phyloP scores from a whole-genome alignment of 2,329 filamentous ascomycete species.

The Phyllosticta ampelicida region DNA sequence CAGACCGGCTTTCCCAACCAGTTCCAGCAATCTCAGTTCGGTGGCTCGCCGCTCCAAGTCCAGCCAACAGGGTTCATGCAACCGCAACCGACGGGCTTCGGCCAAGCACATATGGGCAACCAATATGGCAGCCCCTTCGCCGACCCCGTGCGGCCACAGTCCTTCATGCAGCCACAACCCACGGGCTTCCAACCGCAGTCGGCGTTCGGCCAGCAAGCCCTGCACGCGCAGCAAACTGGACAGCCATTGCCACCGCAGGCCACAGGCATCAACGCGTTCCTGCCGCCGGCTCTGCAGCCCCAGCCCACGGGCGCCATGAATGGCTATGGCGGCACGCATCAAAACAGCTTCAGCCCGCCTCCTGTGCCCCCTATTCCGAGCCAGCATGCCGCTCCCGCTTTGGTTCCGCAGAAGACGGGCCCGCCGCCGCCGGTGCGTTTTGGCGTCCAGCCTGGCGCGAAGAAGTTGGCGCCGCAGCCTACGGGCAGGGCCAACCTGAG shows the following conservation, averaged over 20 bases:
- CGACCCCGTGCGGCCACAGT: slow-evolving; percentile 6
- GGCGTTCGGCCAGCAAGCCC: slow-evolving; percentile 15
- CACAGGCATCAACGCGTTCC: slow-evolving; percentile 42
- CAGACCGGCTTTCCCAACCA: slow-evolving; percentile 15
- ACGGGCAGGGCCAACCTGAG: slow-evolving; percentile 86
- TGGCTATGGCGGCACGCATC: slow-evolving; percentile 27
- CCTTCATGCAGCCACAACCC: neutral
- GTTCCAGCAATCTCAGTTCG: slow-evolving; percentile 12
- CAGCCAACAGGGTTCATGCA: slow-evolving; percentile 50
- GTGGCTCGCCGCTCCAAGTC: slow-evolving; percentile 3
- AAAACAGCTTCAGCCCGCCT: slow-evolving; percentile 35
- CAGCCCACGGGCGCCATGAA: slow-evolving; percentile 35
- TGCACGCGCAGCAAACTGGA: slow-evolving; percentile 14
- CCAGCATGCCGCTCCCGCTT: slow-evolving; percentile 48
- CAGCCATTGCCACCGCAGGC: slow-evolving; percentile 39
- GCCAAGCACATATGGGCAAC: slow-evolving; percentile 38
- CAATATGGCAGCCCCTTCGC: slow-evolving; percentile 39
- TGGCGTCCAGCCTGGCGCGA: slow-evolving; percentile 60
- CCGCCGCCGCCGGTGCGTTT: slow-evolving; percentile 84
- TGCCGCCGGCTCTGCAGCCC: slow-evolving; percentile 39
- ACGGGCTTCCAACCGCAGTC: slow-evolving; percentile 16
- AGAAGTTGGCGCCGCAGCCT: slow-evolving; percentile 72
- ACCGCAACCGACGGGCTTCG: slow-evolving; percentile 35
- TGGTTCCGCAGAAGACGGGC: slow-evolving; percentile 70
- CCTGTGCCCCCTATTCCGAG: slow-evolving; percentile 47